Base-by-base conservation (phyloP, 257 asterid genomes). In the Penstemon newberryi region DNA sequence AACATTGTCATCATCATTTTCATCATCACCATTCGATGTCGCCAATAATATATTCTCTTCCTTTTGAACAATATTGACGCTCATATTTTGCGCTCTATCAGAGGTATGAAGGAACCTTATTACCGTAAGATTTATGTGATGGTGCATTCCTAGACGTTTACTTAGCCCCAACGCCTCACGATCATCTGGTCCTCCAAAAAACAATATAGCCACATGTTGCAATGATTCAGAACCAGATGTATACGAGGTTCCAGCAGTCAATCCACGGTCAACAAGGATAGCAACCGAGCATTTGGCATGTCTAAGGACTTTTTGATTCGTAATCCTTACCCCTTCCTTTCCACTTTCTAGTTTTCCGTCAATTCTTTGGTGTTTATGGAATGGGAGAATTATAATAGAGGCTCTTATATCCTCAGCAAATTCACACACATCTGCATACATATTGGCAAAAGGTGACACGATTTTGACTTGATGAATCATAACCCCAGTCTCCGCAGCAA, bases 121-220 rank as follows among this genome's bases (percentile, higher is more conserved):
- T 37, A 94, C 67, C 0, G 99, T 94, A 41, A 94, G 93, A 84
- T 89, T 94, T 53, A 89, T 67, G 70, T 81, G 96, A 70, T 94
- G 96, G 59, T 91, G 90, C 86, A 83, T 80, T 44, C 99, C 97
- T 1, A 94, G 84, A n/a, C 96, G 87, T 71, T 77, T 89, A 40
- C 99, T 83, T n/a, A 94, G 79, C 25, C 96, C 99, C 74, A 94
- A 65, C 0, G 99, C 99, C 73, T 94, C 99, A 5, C 97, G 95
- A 49, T 94, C 99, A 52, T 94, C 99, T 0, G 96, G 95, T 40
- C 99, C 97, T 3, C 99, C 99, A 54, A 94, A 91, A 67, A 91
- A 94, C 77, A 94, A 70, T 69, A 90, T 77, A 2, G 96, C 98
- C 4, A 91, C 77, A 62, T 94, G 98, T 56, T 87, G 95, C 80